A percentile compares a stretch with the other conserved stretches of the same genome.
Evolutionary conservation across 148 eudicot genomes (phyloP).

Genomic region (Fagopyrum tataricum): DNA sequence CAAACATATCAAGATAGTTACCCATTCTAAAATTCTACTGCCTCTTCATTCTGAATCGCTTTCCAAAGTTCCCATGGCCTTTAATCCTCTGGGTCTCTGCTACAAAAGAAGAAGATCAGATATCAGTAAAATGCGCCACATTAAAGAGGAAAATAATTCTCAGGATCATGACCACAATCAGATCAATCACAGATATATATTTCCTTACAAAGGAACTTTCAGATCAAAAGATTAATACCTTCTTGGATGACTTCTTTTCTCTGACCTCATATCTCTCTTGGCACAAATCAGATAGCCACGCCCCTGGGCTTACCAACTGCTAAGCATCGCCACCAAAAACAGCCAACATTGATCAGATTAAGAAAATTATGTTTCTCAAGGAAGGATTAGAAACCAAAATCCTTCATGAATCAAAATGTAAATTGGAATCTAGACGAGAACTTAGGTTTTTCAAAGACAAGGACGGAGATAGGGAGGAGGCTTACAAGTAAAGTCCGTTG

Average conservation of each 20-base stretch:
- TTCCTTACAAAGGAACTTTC: background rate
- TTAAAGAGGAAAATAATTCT: background rate
- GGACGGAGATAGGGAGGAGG: background rate
- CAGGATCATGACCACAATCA: background rate
- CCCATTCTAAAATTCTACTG: background rate
- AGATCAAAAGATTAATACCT: conserved; percentile 30
- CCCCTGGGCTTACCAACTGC: conserved; percentile 81
- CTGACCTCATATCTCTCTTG: conserved; percentile 85
- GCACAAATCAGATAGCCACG: conserved; percentile 67
- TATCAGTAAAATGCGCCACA: background rate
- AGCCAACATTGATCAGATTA: background rate
- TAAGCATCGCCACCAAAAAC: conserved; percentile 3
- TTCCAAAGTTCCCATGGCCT: conserved; percentile 93
- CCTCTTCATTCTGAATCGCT: conserved; percentile 58
- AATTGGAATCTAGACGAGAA: background rate
- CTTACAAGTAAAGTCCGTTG: conserved; percentile 78
- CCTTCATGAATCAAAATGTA: background rate
- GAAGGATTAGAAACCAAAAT: background rate
- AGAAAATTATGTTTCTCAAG: background rate
- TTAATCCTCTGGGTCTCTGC: conserved; percentile 95
- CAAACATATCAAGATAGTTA: background rate
- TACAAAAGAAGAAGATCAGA: conserved; percentile 1
- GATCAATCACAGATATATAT: background rate
- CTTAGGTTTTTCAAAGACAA: background rate
- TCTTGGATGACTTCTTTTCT: conserved; percentile 74